Conservation (phyloP, 1,284 basidiomycete genomes). For the Lentinus polychrous region DNA sequence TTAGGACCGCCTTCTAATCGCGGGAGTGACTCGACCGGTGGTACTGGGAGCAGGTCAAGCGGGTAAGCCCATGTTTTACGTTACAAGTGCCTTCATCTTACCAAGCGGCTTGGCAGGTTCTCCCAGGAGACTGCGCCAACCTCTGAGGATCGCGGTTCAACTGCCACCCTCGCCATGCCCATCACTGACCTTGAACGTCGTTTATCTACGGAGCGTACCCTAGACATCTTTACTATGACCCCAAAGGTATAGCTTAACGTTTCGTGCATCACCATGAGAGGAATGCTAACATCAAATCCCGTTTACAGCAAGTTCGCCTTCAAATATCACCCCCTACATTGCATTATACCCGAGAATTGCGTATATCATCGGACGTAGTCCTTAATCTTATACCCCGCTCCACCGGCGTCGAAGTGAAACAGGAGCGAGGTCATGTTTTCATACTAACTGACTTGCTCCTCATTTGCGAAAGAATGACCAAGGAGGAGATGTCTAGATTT, state of each 20-base stretch:
- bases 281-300: conserved; percentile 1
- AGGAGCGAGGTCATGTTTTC: conserved; percentile 79
- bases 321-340: conserved; percentile 84
- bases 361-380: conserved; percentile 68
- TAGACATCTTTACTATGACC: conserved; percentile 96
- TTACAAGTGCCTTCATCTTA: background rate
- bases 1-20: conserved; percentile 17
- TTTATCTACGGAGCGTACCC: conserved; percentile 71
- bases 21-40: conserved; percentile 21
- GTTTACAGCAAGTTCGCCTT: conserved; percentile 73
- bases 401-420: conserved; percentile 67
- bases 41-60: conserved; percentile 38
- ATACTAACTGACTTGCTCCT: conserved; percentile 91
- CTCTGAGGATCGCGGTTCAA: conserved; percentile 44
- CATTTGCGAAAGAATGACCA: conserved; percentile 77
- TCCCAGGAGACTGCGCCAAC: conserved; percentile 56
- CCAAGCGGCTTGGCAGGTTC: conserved; percentile 34
- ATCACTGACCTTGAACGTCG: conserved; percentile 77
- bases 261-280: background rate
- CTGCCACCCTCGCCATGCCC: conserved; percentile 45
- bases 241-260: conserved; percentile 59
- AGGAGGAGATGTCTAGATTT: conserved; percentile 47
- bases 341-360: conserved; percentile 76
- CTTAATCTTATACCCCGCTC: conserved; percentile 77
- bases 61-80: conserved; percentile 35